phyloP scores from a whole-genome alignment of 2,329 filamentous ascomycete species.

The Coleophoma cylindrospora region DNA sequence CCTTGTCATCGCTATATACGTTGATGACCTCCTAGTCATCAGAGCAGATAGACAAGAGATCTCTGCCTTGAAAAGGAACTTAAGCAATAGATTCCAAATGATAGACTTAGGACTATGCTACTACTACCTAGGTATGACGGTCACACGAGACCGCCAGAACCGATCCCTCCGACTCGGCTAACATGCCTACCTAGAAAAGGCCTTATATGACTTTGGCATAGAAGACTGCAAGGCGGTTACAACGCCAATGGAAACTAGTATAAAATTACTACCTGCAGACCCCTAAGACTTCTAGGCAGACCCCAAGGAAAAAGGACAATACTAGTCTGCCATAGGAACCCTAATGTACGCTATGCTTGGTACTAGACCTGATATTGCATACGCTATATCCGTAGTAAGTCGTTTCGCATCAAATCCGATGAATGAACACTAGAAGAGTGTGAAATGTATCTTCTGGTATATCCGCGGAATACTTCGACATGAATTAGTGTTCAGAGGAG shows the following conservation, averaged over 20 bases:
- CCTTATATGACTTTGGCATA: not conserved
- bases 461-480: not conserved
- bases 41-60: not conserved
- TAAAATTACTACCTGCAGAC: not conserved
- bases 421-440: not conserved
- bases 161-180: not conserved
- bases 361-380: not conserved
- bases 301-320: not conserved
- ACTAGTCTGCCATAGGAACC: not conserved
- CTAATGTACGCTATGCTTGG: not conserved
- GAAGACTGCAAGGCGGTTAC: not conserved
- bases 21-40: not conserved
- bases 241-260: not conserved
- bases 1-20: not conserved
- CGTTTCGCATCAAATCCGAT: not conserved
- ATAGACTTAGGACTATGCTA: not conserved
- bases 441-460: not conserved
- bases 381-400: not conserved
- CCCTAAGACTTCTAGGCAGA: not conserved
- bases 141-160: not conserved
- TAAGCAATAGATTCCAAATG: not conserved
- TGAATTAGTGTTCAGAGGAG: not conserved
- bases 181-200: not conserved
- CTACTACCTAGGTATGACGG: not conserved
- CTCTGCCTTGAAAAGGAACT: not conserved